Evolutionary conservation across 2,329 filamentous ascomycete species (phyloP).

Genomic region (Tolypocladium ovalisporum): DNA sequence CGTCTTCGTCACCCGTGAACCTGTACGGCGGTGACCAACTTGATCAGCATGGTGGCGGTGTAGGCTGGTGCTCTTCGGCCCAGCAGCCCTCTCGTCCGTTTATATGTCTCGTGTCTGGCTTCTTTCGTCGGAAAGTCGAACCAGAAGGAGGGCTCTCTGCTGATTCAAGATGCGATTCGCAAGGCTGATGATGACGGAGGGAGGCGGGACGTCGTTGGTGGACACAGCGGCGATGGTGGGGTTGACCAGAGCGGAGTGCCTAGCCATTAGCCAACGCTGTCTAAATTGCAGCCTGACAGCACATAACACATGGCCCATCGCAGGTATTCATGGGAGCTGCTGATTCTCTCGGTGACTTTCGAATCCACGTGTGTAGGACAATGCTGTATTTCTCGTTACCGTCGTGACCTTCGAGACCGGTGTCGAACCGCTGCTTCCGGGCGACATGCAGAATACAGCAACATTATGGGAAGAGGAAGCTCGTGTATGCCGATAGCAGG

Average conservation of each 20-base stretch:
- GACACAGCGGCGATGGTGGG: neutral
- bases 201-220: neutral
- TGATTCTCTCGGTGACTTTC: neutral
- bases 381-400: neutral
- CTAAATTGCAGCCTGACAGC: neutral
- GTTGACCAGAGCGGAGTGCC: neutral
- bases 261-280: no score
- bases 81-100: neutral
- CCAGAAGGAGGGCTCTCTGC: neutral
- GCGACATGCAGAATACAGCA: neutral
- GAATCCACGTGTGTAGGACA: neutral
- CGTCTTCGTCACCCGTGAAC: neutral
- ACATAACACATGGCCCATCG: neutral
- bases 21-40: constrained; percentile 23
- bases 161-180: neutral
- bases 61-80: neutral
- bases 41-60: constrained; percentile 33
- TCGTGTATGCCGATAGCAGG: neutral
- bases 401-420: neutral
- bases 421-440: neutral
- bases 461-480: neutral
- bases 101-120: neutral
- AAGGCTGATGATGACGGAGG: neutral
- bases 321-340: neutral
- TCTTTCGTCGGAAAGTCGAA: neutral